Conservation (phyloP, 2,329 filamentous ascomycete species). For the Neophaeococcomyces aloes region DNA sequence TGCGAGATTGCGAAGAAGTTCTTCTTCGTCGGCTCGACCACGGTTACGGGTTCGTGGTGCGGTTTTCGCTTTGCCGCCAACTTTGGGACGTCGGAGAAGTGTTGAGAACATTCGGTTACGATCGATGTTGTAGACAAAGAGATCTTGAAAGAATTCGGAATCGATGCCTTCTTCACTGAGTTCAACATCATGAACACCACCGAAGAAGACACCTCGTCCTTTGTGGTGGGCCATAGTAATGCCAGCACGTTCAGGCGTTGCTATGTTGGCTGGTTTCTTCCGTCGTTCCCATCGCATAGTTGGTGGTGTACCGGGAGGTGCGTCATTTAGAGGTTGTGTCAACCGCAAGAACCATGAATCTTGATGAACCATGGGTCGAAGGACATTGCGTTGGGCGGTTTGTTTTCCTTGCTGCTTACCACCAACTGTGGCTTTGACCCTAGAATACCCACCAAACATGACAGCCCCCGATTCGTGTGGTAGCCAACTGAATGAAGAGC, state of each 20-base stretch:
- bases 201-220: constrained; percentile 83
- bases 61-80: constrained; percentile 46
- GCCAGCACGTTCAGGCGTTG: constrained; percentile 72
- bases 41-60: constrained; percentile 46
- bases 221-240: constrained; percentile 92
- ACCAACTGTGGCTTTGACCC: constrained; percentile 60
- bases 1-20: constrained; percentile 75
- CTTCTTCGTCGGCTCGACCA: constrained; percentile 82
- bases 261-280: constrained; percentile 83
- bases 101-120: constrained; percentile 90
- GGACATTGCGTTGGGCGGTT: constrained; percentile 52
- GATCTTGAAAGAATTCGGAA: constrained; percentile 87
- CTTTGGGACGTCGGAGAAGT: constrained; percentile 60
- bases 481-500: constrained; percentile 83
- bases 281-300: constrained; percentile 80
- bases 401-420: constrained; percentile 38
- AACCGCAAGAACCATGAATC: constrained; percentile 91
- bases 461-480: constrained; percentile 86
- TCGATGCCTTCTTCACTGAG: constrained; percentile 90
- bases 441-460: constrained; percentile 85
- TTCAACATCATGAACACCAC: constrained; percentile 87
- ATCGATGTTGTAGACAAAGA: constrained; percentile 92
- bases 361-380: constrained; percentile 83
- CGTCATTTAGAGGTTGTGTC: constrained; percentile 58
- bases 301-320: constrained; percentile 54